Conservation (phyloP, 164 flowering plant species). For the Taxillus chinensis region DNA sequence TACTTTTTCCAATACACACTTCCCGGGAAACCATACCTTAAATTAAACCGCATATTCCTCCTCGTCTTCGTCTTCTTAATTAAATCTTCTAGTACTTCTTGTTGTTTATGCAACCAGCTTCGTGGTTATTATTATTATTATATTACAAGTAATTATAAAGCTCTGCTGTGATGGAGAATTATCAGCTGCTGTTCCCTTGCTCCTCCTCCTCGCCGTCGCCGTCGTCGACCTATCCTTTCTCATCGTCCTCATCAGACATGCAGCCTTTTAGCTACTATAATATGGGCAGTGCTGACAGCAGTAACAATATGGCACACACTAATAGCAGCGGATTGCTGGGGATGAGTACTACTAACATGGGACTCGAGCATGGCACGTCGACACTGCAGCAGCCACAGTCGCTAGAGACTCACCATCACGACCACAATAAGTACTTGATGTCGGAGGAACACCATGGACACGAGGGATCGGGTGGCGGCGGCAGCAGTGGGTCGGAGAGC, state of each 20-base stretch:
- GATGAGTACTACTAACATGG: slow-evolving; percentile 1
- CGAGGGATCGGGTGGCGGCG: too few species aligned
- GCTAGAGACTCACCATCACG: neutral
- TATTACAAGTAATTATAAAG: too few species aligned
- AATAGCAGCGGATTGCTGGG: slow-evolving; percentile 11
- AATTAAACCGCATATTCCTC: neutral
- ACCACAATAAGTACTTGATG: neutral
- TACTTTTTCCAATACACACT: too few species aligned
- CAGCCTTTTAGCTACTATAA: neutral
- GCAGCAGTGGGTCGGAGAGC: too few species aligned
- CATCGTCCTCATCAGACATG: neutral
- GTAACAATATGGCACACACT: neutral
- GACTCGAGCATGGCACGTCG: too few species aligned
- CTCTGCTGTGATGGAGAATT: slow-evolving; percentile 29
- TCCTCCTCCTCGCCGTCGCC: slow-evolving; percentile 10
- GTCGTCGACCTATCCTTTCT: neutral
- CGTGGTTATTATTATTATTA: too few species aligned
- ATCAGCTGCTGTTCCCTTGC: slow-evolving; percentile 20
- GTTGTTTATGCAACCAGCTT: too few species aligned
- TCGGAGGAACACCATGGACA: too few species aligned
- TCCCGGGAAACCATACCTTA: too few species aligned
- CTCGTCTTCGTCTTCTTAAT: neutral
- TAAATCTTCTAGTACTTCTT: neutral
- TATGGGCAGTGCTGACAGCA: slow-evolving; percentile 4
- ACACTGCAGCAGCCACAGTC: too few species aligned